phyloP scores from a whole-genome alignment of 768 basidiomycete genomes.

The Panus rudis region DNA sequence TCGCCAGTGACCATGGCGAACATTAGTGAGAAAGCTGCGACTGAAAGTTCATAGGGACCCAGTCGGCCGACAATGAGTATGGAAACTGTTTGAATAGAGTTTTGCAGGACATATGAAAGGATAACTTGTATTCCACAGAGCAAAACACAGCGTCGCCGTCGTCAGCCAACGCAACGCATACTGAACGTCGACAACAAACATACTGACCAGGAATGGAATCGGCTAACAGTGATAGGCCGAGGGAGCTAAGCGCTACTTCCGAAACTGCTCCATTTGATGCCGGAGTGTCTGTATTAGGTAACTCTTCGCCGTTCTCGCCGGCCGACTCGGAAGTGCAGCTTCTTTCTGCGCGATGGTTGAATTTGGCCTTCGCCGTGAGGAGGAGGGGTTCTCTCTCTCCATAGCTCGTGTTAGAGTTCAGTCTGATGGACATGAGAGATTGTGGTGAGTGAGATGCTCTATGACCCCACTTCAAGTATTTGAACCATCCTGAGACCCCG shows the following conservation, averaged over 20 bases:
- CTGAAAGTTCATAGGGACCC: slow-evolving; percentile 63
- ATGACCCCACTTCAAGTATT: no score
- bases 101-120: slow-evolving; percentile 64
- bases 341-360: no score
- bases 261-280: slow-evolving; percentile 2
- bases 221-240: slow-evolving; percentile 42
- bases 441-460: no score
- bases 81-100: slow-evolving; percentile 63
- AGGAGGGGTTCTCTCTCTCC: no score
- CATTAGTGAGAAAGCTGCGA: slow-evolving; percentile 70
- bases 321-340: no score
- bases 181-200: background rate
- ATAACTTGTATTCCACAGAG: no score
- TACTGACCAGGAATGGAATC: slow-evolving; percentile 54
- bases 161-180: background rate
- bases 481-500: no score
- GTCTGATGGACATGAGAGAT: no score
- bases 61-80: slow-evolving; percentile 60
- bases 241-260: slow-evolving; percentile 15
- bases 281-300: slow-evolving; percentile 8
- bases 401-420: no score
- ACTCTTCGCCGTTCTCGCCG: no score
- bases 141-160: background rate
- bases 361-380: no score
- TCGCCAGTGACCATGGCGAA: slow-evolving; percentile 73